Base-by-base conservation (phyloP, 1,284 basidiomycete species). In the Apiotrichum akiyoshidainum region DNA sequence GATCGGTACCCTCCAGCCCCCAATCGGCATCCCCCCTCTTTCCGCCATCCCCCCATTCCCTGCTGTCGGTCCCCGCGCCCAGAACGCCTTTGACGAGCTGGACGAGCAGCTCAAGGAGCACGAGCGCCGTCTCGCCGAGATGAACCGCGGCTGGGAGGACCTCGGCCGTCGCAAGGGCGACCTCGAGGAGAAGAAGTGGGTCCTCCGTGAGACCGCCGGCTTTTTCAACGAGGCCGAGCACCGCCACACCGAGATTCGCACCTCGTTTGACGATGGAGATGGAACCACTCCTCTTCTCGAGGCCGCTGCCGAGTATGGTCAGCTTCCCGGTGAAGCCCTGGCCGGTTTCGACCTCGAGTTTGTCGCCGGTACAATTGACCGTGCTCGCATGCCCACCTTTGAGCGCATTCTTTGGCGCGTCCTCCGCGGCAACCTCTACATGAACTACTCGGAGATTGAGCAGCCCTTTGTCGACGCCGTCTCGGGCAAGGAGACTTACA, bases 381-480 rank as follows among this genome's bases (percentile, higher is more conserved):
- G 95, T 57, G 81, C 87, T 19, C 88, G 93, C 60, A 85, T 98
- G 76, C 85, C 91, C 2, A 96, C 92, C 12, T 97, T 99, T 58
- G 96, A 99, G 79, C 89, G 96, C 40, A 92, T 99, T 22, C 85
- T 99, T 57, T 99, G 96, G 95, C 90, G 96, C 68, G 92, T 99
- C 33, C 84, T 99, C 33, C 88, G 96, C 63, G 96, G 96, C 56
- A 99, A 99, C 77, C 82, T 99, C 35, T 99, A 97, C 83, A 98
- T 99, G 94, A 99, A 99, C 81, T 92, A 98, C 79, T 90, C 68
- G 66, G 94, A 99, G 79, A 99, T 99, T 69, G 84, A 85, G 46
- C 90, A 95, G 69, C 89, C 92, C 1, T 97, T 99, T 72, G 83
- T 93, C 59, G 90, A 98, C 72, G 87, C 92, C 16, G 83, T 82